phyloP scores from a whole-genome alignment of 2,329 filamentous ascomycete genomes.

The Cladophialophora immunda region DNA sequence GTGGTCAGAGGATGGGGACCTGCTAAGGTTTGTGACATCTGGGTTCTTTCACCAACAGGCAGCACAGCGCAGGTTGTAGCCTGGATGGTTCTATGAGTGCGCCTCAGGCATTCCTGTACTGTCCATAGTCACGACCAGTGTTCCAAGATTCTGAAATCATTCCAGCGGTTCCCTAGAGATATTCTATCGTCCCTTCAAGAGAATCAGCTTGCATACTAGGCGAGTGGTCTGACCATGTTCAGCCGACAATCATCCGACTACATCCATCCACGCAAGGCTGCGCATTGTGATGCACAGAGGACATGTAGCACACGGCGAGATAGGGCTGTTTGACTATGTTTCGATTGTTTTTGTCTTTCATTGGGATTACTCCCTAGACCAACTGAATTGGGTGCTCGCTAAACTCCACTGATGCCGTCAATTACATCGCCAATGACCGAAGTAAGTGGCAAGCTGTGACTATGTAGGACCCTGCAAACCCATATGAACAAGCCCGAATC shows the following conservation, averaged over 20 bases:
- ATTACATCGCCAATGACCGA: constrained; percentile 13
- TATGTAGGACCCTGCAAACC: constrained; percentile 18
- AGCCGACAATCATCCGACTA: neutral
- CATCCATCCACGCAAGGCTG: neutral
- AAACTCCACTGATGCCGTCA: constrained; percentile 25
- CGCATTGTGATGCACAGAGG: neutral
- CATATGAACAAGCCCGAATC: constrained; percentile 19
- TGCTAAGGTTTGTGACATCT: neutral
- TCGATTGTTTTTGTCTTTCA: constrained; percentile 9
- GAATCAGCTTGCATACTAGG: neutral
- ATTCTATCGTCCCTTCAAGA: too few relatives aligned
- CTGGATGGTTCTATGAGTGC: neutral
- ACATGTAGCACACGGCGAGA: neutral
- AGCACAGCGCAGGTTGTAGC: neutral
- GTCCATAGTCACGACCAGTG: neutral
- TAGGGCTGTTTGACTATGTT: neutral
- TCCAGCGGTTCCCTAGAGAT: neutral
- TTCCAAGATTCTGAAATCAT: neutral
- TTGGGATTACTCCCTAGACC: constrained; percentile 16
- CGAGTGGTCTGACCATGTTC: neutral
- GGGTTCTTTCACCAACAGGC: neutral
- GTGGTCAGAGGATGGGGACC: neutral
- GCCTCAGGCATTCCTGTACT: neutral
- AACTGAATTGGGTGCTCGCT: constrained; percentile 21
- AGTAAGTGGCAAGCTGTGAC: constrained; percentile 1